phyloP scores from a whole-genome alignment of 1,139 yeast species.

The Saccharomyces hybrid region DNA sequence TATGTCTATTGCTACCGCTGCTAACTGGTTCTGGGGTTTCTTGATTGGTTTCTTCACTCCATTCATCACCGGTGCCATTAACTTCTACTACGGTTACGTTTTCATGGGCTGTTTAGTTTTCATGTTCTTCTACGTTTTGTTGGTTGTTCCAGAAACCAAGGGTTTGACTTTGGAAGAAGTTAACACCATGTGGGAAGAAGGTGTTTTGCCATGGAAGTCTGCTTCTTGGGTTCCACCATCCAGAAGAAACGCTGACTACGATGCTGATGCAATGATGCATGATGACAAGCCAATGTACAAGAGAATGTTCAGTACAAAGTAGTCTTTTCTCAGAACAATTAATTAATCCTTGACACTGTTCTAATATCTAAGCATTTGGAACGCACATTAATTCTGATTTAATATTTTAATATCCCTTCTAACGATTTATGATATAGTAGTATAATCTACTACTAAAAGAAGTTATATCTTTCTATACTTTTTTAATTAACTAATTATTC shows the following conservation, averaged over 20 bases:
- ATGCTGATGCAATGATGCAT: conserved; percentile 12
- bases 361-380: neutral
- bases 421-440: no score
- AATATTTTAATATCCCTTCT: neutral
- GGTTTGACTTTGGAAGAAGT: conserved; percentile 66
- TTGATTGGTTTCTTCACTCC: conserved; percentile 68
- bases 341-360: neutral
- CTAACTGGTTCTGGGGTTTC: conserved; percentile 75
- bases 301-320: neutral
- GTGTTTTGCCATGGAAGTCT: conserved; percentile 41
- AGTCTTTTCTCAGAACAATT: neutral
- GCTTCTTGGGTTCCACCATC: conserved; percentile 21
- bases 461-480: no score
- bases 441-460: no score
- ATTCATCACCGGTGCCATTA: conserved; percentile 43
- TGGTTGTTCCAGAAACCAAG: conserved; percentile 60
- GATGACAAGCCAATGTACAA: conserved; percentile 9
- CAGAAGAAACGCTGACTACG: conserved; percentile 28
- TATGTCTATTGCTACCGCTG: conserved; percentile 62
- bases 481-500: no score
- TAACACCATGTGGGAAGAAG: conserved; percentile 46
- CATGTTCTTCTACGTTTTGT: conserved; percentile 53
- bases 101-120: conserved; percentile 60
- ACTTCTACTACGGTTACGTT: conserved; percentile 52
- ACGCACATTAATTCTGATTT: neutral